Base-by-base conservation (phyloP, 176 grass and related monocot genomes). In the Eremochloa ophiuroides region DNA sequence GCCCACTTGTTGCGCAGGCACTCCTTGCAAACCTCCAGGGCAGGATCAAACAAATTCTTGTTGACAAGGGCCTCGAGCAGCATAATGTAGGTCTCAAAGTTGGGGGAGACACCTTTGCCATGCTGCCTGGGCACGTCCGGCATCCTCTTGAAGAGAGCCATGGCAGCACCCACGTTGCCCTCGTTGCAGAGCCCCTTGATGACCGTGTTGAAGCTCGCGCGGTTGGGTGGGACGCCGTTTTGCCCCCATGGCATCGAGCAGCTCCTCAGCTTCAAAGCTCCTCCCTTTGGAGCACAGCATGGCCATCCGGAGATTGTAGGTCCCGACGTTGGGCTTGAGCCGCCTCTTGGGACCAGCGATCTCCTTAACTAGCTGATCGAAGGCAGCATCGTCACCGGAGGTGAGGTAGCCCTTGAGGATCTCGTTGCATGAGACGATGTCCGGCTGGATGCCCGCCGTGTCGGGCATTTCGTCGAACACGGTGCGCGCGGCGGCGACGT, bases 341-440 rank as follows among this genome's bases (percentile, higher is more conserved):
- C 73, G 39, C 43, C 42, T 79, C 37, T 38, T 34, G 44, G 50
- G 62, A 7, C 42, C 55, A 0, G 26, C 35, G 34, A 94, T 71
- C 39, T 83, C 70, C 73, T 89, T 86, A 0, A 97, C 76, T 4
- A 97, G 78, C 8, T 86, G 76, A 8, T 94, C 40, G 10, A 97
- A 97, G 22, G 64, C 66, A 0, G 79, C 58, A 2, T 74, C 41
- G 33, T 97, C 89, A 3, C 64, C 79, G 10, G 71, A 38, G 30
- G 74, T 92, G 40, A 88, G 77, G 76, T 86, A 94, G 14, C 84
- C 91, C 27, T 77, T 91, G 53, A 97, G 88, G 56, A 97, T 62
- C 84, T 89, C 85, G 25, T 97, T 94, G 80, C 88, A 97, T n/a
- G 89, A 91, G 44, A 94, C 75, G 20, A 97, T 90, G 86, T 94